phyloP scores from a whole-genome alignment of 2,329 filamentous ascomycete genomes.

The Albophoma yamanashiensis region DNA sequence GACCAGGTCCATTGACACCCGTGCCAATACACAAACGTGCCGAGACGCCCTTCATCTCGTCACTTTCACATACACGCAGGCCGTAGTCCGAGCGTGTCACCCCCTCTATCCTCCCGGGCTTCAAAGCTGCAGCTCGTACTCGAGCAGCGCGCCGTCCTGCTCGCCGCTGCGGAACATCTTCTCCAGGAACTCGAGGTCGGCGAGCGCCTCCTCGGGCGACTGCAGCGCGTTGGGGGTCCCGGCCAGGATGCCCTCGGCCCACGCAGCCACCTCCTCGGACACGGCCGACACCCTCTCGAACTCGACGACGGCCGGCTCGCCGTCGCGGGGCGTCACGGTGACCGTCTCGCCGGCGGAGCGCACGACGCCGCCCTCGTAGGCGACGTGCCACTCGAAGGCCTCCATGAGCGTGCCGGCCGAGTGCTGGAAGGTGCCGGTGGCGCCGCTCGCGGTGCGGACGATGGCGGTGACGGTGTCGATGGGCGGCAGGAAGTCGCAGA shows the following conservation, averaged over 20 bases:
- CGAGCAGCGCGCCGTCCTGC: conserved; percentile 26
- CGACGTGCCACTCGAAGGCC: conserved; percentile 44
- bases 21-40: no score
- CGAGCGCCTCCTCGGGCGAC: conserved; percentile 45
- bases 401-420: conserved; percentile 44
- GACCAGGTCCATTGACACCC: no score
- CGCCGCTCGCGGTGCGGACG: conserved; percentile 41
- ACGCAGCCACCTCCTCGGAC: conserved; percentile 48
- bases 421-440: conserved; percentile 44
- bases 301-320: conserved; percentile 22
- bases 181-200: conserved; percentile 49
- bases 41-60: no score
- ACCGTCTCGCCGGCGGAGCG: conserved; percentile 31
- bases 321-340: conserved; percentile 23
- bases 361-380: conserved; percentile 47
- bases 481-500: conserved; percentile 48
- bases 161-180: conserved; percentile 38
- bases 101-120: neutral
- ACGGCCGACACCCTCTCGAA: conserved; percentile 44
- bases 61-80: neutral
- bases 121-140: conserved; percentile 20
- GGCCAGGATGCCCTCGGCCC: conserved; percentile 40
- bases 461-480: conserved; percentile 56
- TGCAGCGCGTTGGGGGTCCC: conserved; percentile 40
- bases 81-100: neutral